Base-by-base conservation (phyloP, 2,329 filamentous ascomycete species). In the Phialophora macrospora region DNA sequence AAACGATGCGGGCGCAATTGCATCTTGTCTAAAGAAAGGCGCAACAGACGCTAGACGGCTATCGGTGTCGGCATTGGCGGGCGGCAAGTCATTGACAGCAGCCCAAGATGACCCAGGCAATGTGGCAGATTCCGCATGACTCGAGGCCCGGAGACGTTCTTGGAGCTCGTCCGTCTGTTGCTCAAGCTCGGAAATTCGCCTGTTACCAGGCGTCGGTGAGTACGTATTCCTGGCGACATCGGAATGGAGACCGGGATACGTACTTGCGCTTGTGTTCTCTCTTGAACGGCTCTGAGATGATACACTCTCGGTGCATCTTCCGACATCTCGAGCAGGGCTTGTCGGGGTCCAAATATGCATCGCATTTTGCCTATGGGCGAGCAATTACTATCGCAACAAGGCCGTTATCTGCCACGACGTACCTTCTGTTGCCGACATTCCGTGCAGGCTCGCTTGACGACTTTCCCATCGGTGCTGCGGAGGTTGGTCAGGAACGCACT, bases 351-450 rank as follows among this genome's bases (percentile, higher is more conserved):
- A 78, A 55, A 52, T 75, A 77, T 2, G 77, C 77, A 68, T 80
- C 78, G 56, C 79, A 80, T 55, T 51, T 56, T 4, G 79, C 78
- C 74, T 68, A 22, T 9, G 48, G 38, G 56, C 11, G 20, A 24
- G n/a, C 58, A 17, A 30, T 30, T 62, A 32, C 34, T 55, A 48
- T 14, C 41, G 11, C 38, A 51, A n/a, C 28, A 41, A n/a, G 1
- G 24, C 4, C n/a, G 7, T 22, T 32, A 12, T 46, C 55, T 32
- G n/a, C 17, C 28, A 11, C 11, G 20, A 62, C 63, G 22, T 44
- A 66, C 67, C 59, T 80, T 80, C 68, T 80, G 79, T 67, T 80
- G 79, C 46, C 78, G 73, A 70, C 79, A 80, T 69, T 79, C 77
- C 1, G 78, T 80, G 64, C 78, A 80, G 4, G 78, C 78, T 66